Evolutionary conservation across 768 basidiomycete genomes (phyloP).

Genomic region (Saitozyma podzolica): DNA sequence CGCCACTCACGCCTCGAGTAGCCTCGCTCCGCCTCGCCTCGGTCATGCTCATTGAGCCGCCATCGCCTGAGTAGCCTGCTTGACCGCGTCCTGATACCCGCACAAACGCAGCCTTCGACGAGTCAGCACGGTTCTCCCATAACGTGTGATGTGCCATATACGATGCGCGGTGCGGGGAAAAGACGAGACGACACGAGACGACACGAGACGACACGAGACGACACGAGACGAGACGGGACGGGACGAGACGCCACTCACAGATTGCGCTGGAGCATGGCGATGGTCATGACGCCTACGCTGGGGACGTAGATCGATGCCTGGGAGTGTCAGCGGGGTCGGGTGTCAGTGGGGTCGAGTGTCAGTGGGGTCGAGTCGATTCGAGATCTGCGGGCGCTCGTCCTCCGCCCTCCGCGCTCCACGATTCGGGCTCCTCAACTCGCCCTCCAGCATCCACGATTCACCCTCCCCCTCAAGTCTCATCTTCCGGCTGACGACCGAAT

Average conservation of each 20-base stretch:
- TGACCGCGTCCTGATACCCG: conserved; percentile 46
- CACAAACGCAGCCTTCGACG: conserved; percentile 38
- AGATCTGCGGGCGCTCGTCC: background rate
- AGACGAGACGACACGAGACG: background rate
- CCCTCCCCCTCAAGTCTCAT: background rate
- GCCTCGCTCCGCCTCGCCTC: no score
- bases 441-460: background rate
- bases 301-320: conserved; percentile 93
- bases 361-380: no score
- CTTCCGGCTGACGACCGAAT: no score
- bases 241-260: conserved; percentile 61
- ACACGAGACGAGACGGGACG: background rate
- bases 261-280: conserved; percentile 95
- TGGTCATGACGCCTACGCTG: conserved; percentile 96
- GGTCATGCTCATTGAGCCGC: no score
- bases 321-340: background rate
- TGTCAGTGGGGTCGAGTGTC: background rate
- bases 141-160: background rate
- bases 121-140: background rate
- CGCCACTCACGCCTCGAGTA: no score
- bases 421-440: background rate
- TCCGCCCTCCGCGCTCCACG: background rate
- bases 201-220: conserved; percentile 51
- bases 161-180: background rate
- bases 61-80: conserved; percentile 1